phyloP scores from a whole-genome alignment of 495 filamentous ascomycete species.

The Penicillium bialowiezense region DNA sequence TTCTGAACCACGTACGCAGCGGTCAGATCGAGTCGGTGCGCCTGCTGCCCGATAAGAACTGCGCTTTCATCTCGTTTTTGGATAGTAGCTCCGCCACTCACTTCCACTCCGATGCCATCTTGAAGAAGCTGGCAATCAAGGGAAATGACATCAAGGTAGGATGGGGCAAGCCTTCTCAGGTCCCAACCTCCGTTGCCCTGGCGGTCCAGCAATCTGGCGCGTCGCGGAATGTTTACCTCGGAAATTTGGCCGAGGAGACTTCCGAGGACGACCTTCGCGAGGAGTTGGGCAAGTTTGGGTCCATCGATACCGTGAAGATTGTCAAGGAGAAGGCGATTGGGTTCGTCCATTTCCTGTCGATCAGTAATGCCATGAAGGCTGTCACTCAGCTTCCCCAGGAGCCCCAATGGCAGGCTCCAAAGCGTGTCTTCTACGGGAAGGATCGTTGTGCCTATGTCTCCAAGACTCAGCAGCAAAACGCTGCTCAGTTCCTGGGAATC shows the following conservation, averaged over 20 bases:
- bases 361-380: conserved; percentile 98
- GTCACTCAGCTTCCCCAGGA: conserved; percentile 95
- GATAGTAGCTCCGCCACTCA: conserved; percentile 96
- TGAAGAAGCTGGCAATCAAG: conserved; percentile 97
- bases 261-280: conserved; percentile 90
- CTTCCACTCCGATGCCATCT: conserved; percentile 98
- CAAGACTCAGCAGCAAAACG: conserved; percentile 99
- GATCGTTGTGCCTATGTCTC: conserved; percentile 98
- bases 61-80: conserved; percentile 98
- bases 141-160: conserved; percentile 99
- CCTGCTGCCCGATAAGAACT: conserved; percentile 97
- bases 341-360: conserved; percentile 96
- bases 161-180: conserved; percentile 98
- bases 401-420: conserved; percentile 91
- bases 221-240: conserved; percentile 97
- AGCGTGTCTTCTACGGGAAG: conserved; percentile 97
- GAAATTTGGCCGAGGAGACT: conserved; percentile 87
- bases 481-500: conserved; percentile 95
- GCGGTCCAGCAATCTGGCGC: conserved; percentile 97
- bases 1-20: conserved; percentile 93
- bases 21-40: conserved; percentile 98
- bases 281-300: conserved; percentile 93
- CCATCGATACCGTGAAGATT: conserved; percentile 96
- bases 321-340: conserved; percentile 98
- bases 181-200: conserved; percentile 92